Percentiles rank a stretch among this genome's conserved stretches.
Conservation (phyloP, 192 early-diverging fungal species). For the Podila horticola region DNA sequence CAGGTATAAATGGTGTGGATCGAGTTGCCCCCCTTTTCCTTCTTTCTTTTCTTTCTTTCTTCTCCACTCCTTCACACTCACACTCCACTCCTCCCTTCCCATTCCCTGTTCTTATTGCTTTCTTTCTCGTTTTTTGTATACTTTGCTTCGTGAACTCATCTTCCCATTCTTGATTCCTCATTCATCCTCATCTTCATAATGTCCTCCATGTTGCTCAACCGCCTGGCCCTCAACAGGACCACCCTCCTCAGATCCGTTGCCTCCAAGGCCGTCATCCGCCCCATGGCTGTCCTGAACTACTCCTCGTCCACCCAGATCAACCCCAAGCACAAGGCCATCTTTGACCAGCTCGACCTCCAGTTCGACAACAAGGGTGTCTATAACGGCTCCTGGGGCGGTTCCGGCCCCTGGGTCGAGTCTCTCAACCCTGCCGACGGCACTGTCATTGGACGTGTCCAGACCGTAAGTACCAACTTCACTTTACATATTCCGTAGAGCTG, state of each 20-base stretch:
- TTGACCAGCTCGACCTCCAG: constrained; percentile 69
- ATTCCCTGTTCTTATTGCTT: background rate
- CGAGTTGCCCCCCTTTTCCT: background rate
- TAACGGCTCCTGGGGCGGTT: constrained; percentile 79
- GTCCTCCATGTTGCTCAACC: constrained; percentile 38
- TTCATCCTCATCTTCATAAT: constrained; percentile 18
- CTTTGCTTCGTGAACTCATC: background rate
- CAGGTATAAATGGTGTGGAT: too few relatives aligned
- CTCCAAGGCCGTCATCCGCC: constrained; percentile 31
- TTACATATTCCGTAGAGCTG: background rate
- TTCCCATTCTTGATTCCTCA: background rate
- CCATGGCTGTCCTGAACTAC: constrained; percentile 52
- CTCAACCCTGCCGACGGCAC: constrained; percentile 85
- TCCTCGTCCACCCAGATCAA: constrained; percentile 31
- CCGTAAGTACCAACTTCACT: constrained; percentile 55
- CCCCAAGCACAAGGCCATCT: constrained; percentile 57
- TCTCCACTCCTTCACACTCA: background rate
- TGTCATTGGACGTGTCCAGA: constrained; percentile 81
- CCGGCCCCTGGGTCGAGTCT: constrained; percentile 68
- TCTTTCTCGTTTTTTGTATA: background rate
- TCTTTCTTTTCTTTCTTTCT: background rate
- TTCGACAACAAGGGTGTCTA: constrained; percentile 81
- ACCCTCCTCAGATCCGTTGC: constrained; percentile 33
- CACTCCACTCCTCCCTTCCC: background rate
- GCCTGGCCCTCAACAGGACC: constrained; percentile 32